Evolutionary conservation across 208 protist genomes (phyloP).

Genomic region (Wallacemonas sp.): DNA sequence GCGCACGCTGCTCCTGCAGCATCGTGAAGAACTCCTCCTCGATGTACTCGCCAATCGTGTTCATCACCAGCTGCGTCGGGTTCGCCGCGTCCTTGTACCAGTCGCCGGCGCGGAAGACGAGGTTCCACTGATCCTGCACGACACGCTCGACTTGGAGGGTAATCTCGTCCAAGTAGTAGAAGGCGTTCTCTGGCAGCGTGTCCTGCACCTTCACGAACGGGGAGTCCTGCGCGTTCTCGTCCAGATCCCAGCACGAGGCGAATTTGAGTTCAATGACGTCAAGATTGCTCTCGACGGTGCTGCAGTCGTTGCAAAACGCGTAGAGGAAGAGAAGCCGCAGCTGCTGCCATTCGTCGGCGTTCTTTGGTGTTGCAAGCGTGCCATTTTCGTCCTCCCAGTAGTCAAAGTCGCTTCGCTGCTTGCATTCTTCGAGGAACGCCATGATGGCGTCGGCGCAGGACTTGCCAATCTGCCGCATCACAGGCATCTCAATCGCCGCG

Average conservation of each 20-base stretch:
- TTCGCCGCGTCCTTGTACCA: slow-evolving; percentile 77
- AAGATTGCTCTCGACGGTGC: slow-evolving; percentile 83
- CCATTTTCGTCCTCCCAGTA: slow-evolving; percentile 80
- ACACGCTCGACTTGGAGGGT: slow-evolving; percentile 78
- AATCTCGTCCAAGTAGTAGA: slow-evolving; percentile 89
- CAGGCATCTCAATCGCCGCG: slow-evolving; percentile 59
- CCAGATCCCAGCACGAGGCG: slow-evolving; percentile 66
- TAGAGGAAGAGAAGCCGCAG: slow-evolving; percentile 79
- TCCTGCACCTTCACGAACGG: slow-evolving; percentile 81
- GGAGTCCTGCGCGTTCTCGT: slow-evolving; percentile 27
- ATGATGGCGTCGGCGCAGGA: slow-evolving; percentile 78
- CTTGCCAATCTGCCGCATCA: slow-evolving; percentile 78
- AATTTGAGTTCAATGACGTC: slow-evolving; percentile 89
- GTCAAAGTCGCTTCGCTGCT: slow-evolving; percentile 76
- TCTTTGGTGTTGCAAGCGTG: slow-evolving; percentile 22
- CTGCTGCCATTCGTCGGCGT: slow-evolving; percentile 66
- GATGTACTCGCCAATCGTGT: slow-evolving; percentile 81
- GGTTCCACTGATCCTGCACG: slow-evolving; percentile 69
- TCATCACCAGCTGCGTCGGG: slow-evolving; percentile 80
- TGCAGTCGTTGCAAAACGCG: slow-evolving; percentile 88
- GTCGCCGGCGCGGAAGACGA: slow-evolving; percentile 61
- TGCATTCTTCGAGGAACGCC: slow-evolving; percentile 79
- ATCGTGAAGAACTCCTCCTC: slow-evolving; percentile 82
- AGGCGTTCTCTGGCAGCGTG: slow-evolving; percentile 51
- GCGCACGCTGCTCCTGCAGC: slow-evolving; percentile 61